These are phyloP conservation scores for Pleodorina starrii DNA, from an alignment of 139 green algal species.

Conservation along the genomic window DNA sequence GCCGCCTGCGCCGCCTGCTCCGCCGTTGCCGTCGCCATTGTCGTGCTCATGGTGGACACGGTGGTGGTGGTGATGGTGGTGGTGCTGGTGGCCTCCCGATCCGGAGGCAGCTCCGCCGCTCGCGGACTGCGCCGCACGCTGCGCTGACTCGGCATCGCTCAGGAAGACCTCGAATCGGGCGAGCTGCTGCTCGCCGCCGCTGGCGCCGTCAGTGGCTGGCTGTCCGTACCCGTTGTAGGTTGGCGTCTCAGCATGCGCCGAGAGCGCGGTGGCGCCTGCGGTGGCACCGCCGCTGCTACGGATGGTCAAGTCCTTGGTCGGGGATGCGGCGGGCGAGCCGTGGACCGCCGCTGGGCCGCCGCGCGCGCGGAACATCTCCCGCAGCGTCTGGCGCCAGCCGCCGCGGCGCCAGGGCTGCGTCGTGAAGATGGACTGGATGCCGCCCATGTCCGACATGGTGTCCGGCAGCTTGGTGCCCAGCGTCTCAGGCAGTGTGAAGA, in stretches of 20 bases:
- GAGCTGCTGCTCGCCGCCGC: neutral
- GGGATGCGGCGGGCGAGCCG: neutral
- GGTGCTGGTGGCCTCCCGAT: neutral
- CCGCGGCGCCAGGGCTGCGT: constrained; percentile 48
- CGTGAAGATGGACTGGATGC: constrained; percentile 64
- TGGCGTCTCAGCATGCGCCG: neutral
- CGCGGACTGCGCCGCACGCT: neutral
- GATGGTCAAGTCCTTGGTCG: neutral
- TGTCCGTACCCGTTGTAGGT: neutral
- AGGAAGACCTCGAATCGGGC: neutral
- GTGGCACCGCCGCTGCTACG: neutral
- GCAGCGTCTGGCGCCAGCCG: constrained; percentile 30
- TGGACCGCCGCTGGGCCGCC: neutral
- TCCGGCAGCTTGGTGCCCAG: constrained; percentile 62
- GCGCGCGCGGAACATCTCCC: constrained; percentile 29
- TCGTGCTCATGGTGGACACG: neutral
- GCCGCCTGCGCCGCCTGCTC: neutral
- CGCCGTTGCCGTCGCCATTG: neutral
- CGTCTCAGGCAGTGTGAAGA: constrained; percentile 70
- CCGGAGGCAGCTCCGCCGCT: neutral
- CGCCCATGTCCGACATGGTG: constrained; percentile 64
- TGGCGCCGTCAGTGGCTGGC: neutral
- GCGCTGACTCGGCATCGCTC: neutral
- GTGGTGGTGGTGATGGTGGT: neutral
- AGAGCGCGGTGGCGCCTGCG: neutral